Evolutionary conservation across 352 stramenopile species (phyloP), one percentile per base, ranked within the genome.

Genomic region (Phytophthora tubulina): DNA sequence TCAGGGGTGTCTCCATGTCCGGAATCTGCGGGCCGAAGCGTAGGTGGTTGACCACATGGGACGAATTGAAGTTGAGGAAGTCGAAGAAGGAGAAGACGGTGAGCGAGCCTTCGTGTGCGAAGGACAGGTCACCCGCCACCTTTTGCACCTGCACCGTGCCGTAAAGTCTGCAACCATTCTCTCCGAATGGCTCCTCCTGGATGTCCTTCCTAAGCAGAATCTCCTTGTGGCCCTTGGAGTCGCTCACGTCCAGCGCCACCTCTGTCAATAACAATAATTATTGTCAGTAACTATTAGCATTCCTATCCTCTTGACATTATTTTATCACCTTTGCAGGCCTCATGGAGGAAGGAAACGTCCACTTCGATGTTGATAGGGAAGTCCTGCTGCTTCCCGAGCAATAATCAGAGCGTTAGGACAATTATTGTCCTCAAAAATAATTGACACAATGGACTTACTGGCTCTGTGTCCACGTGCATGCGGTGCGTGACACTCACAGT

Each of bases 31-130:
- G 90, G 1, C 90, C 90, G 55, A 97, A 95, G 59, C 82, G 79
- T 63, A 97, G 66, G 55, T 85, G 75, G 72, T 94, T 91, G 60
- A 97, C 66, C 56, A 88, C 79, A 70, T 97, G 90, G 44, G 88
- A 96, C 56, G 90, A 89, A 71, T 97, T 97, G 66, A 97, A 97
- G 65, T 94, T 91, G 75, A 96, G 85, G 63, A 96, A 96, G 44
- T 96, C 88, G 59, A 86, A 79, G 64, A 95, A 94, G 49, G 84
- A 94, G 70, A 95, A 95, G 63, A 96, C 88, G 42, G 88, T 94
- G 69, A 96, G 72, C 70, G 88, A 92, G 38, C 89, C 89, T 58
- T 88, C 84, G 63, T 96, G 89, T n/a, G 84, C 88, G 50, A 96
- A 96, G 63, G 84, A 93, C 64, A 96, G 79, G 63, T 95, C 88